Percentiles rank a stretch among this genome's conserved stretches.
Conservation (phyloP, 225 moss, liverwort and hornwort species). For the Pseudoscleropodium purum region DNA sequence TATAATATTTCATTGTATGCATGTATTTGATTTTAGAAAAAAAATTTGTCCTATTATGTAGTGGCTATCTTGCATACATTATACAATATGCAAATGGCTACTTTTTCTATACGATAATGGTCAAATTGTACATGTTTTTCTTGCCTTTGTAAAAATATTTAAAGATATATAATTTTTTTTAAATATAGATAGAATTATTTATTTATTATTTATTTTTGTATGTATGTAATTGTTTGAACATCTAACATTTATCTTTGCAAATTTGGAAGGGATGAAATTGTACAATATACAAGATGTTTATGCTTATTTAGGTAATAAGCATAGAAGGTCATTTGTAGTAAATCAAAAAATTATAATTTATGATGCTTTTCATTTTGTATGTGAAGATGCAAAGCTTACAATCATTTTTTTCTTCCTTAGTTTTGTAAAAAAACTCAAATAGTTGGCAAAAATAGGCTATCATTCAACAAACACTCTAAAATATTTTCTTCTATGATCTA, state of each 20-base stretch:
- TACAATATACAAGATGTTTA: rapidly evolving
- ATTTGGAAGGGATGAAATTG: not conserved
- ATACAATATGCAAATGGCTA: no score
- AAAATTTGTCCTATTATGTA: no score
- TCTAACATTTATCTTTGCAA: not conserved
- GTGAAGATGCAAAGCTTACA: not conserved
- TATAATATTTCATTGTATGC: not conserved
- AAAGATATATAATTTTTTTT: no score
- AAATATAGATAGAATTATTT: no score
- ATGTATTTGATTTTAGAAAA: not conserved
- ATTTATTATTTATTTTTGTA: no score
- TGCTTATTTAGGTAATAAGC: rapidly evolving
- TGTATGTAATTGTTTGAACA: not conserved
- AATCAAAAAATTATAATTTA: not conserved
- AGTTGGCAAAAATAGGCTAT: rapidly evolving
- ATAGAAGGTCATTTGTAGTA: not conserved
- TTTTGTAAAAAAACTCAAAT: not conserved
- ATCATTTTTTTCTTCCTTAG: not conserved
- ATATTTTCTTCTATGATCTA: not conserved
- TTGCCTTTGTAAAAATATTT: no score
- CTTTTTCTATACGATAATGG: no score
- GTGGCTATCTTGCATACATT: no score
- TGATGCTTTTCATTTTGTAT: not conserved
- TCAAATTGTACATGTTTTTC: no score
- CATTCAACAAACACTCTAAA: not conserved